A percentile compares a stretch with the other conserved stretches of the same genome.
phyloP scores from a whole-genome alignment of 2,329 filamentous ascomycete genomes.

The Pseudogymnoascus sp. region DNA sequence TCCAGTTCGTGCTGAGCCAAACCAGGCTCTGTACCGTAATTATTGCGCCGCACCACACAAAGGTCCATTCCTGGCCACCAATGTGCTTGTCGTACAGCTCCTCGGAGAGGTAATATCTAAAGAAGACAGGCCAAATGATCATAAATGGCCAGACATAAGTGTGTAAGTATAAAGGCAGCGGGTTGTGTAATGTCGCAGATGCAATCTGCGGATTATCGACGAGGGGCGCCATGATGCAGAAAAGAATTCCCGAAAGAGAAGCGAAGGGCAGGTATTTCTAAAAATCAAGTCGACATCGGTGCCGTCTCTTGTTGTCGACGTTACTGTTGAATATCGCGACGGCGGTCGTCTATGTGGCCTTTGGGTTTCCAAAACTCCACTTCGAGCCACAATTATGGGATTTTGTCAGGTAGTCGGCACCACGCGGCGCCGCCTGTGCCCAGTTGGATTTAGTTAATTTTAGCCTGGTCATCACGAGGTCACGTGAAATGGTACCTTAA shows the following conservation, averaged over 20 bases:
- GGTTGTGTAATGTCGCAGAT: conserved; percentile 78
- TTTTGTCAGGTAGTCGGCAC: conserved; percentile 5
- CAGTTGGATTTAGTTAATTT: conserved; percentile 4
- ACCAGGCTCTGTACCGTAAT: conserved; percentile 78
- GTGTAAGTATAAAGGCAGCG: conserved; percentile 71
- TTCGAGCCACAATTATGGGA: conserved; percentile 6
- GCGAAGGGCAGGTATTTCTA: neutral
- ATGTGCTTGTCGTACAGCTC: conserved; percentile 88
- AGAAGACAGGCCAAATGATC: conserved; percentile 85
- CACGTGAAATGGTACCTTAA: conserved; percentile 2
- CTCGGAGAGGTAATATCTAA: conserved; percentile 74
- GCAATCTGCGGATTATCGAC: conserved; percentile 89
- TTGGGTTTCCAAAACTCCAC: conserved; percentile 1
- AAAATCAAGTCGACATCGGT: conserved; percentile 7
- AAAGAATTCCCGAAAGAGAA: neutral
- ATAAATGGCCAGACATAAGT: conserved; percentile 89
- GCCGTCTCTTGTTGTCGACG: conserved; percentile 4
- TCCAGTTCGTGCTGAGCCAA: conserved; percentile 98
- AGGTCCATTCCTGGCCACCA: conserved; percentile 93
- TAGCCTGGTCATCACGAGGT: neutral
- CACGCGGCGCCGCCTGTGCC: conserved; percentile 4
- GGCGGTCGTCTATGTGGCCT: conserved; percentile 6
- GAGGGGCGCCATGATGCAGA: conserved; percentile 58
- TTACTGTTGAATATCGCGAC: conserved; percentile 5
- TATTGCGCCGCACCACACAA: conserved; percentile 85